A percentile compares a stretch with the other conserved stretches of the same genome.
phyloP scores from a whole-genome alignment of 345 rosid genomes.

The Euphorbia tirucalli region DNA sequence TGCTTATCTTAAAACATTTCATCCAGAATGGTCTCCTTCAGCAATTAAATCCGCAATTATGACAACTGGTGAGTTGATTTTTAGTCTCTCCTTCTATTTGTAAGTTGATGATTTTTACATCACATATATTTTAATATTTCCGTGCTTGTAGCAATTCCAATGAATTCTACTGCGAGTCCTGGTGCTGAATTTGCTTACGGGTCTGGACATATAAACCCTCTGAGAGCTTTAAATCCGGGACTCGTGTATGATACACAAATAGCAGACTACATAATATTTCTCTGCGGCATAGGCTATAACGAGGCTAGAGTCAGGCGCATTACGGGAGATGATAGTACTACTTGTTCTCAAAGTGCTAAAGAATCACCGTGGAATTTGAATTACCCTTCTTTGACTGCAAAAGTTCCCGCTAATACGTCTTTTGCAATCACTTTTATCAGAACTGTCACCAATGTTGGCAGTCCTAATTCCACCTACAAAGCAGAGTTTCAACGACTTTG shows the following conservation, averaged over 20 bases:
- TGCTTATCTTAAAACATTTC: constrained; percentile 27
- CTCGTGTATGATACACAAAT: constrained; percentile 29
- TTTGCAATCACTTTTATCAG: constrained; percentile 26
- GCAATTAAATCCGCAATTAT: constrained; percentile 15
- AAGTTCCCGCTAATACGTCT: constrained; percentile 1
- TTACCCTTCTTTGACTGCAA: constrained; percentile 39
- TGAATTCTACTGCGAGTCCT: constrained; percentile 30
- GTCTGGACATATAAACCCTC: constrained; percentile 54
- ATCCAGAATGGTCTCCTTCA: constrained; percentile 42
- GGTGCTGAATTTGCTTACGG: constrained; percentile 50
- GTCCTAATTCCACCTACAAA: constrained; percentile 1
- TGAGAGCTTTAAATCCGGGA: constrained; percentile 39
- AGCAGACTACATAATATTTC: constrained; percentile 41
- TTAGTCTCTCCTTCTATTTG: too few species aligned
- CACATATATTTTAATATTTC: background rate
- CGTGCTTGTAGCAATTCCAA: constrained; percentile 34
- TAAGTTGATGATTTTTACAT: background rate
- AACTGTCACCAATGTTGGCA: constrained; percentile 28
- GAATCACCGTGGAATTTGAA: constrained; percentile 26
- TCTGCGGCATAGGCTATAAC: constrained; percentile 40
- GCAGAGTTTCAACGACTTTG: background rate
- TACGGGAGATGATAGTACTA: constrained; percentile 32
- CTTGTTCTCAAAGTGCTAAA: constrained; percentile 22
- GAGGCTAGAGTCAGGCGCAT: constrained; percentile 9
- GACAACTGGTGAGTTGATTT: constrained; percentile 9